These are phyloP conservation scores for Myriosclerotinia curreyana DNA, from an alignment of 2,329 filamentous ascomycete species.

Conservation along the genomic window DNA sequence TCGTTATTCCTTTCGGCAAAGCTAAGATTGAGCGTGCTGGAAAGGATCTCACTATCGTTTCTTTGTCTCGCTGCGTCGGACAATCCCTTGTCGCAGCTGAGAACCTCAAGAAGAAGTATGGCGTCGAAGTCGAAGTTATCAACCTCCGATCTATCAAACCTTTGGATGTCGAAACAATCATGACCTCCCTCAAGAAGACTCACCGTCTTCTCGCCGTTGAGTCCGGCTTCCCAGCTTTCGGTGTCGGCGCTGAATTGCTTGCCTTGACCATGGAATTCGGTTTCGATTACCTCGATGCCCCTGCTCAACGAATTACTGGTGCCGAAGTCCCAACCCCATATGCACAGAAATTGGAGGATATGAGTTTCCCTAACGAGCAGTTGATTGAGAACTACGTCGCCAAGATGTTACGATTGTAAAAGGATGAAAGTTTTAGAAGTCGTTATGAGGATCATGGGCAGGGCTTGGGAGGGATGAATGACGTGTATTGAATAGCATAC, in stretches of 20 bases:
- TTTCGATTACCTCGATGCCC: conserved; percentile 95
- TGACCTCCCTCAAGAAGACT: conserved; percentile 99
- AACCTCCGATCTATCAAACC: conserved; percentile 98
- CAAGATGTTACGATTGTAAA: conserved; percentile 79
- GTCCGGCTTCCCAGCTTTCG: conserved; percentile 94
- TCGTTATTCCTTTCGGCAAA: conserved; percentile 96
- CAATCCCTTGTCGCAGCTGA: conserved; percentile 87
- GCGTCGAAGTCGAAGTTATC: conserved; percentile 92
- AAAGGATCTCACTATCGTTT: conserved; percentile 94
- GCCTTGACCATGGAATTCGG: conserved; percentile 95
- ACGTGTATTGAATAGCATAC: conserved; percentile 21
- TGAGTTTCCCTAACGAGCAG: conserved; percentile 88
- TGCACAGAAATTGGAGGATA: conserved; percentile 85
- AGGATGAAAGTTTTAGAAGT: conserved; percentile 6
- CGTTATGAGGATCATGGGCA: conserved; percentile 2
- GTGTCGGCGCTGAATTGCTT: conserved; percentile 88
- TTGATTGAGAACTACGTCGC: conserved; percentile 85
- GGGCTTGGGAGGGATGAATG: background rate
- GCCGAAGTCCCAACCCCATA: conserved; percentile 98
- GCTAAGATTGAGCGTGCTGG: conserved; percentile 97
- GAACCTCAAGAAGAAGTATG: conserved; percentile 92
- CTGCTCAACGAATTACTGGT: conserved; percentile 89
- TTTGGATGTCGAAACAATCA: conserved; percentile 88
- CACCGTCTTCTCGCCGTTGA: conserved; percentile 87
- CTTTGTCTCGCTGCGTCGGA: conserved; percentile 91